Base-by-base conservation (phyloP, 805 yeast genomes). In the Candida insectorum region DNA sequence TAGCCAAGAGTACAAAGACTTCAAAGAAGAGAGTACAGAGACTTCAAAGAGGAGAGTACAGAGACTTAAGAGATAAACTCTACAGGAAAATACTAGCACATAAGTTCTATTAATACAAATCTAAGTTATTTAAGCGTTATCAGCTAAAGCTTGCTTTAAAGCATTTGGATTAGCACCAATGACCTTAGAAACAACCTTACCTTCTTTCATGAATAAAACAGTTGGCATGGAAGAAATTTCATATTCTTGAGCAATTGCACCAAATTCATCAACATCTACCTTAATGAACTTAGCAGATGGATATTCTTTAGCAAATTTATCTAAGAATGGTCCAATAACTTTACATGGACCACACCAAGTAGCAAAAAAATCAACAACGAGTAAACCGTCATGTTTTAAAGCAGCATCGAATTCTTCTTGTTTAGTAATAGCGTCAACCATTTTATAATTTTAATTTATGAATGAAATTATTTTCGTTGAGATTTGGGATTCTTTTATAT, bases 331-430 rank as follows among this genome's bases (percentile, higher is more conserved):
- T 36, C 96, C 89, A 65, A 93, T 83, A 79, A 85, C 85, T 76
- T 91, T 93, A 75, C 98, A 91, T 43, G 98, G 97, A 50, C 97
- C 97, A 67, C 98, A 91, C 97, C 97, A 93, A 42, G 89, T 79
- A 52, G 97, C 97, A 58, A 77, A 89, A 72, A 91, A 93, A 71
- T 93, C 97, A 49, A 93, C 86, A 49, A 93, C 89, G 49, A 87
- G 89, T 56, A 87, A 72, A 51, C 83, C 85, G 47, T 75, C 76
- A 52, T 70, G 71, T 38, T 62, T 49, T 54, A 82, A 74, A 46
- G 80, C 82, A 39, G 71, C 68, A 34, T 75, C 66, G 74, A 89
- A 91, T 60, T 88, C 89, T 37, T 58, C 49, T 28, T 43, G 49
- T 33, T 55, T 43, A 10, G 49, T 33, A 37, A 67, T 48, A 42